These are phyloP conservation scores for Escovopsis sp. DNA, from an alignment of 2,329 filamentous ascomycete genomes.

Conservation along the genomic window DNA sequence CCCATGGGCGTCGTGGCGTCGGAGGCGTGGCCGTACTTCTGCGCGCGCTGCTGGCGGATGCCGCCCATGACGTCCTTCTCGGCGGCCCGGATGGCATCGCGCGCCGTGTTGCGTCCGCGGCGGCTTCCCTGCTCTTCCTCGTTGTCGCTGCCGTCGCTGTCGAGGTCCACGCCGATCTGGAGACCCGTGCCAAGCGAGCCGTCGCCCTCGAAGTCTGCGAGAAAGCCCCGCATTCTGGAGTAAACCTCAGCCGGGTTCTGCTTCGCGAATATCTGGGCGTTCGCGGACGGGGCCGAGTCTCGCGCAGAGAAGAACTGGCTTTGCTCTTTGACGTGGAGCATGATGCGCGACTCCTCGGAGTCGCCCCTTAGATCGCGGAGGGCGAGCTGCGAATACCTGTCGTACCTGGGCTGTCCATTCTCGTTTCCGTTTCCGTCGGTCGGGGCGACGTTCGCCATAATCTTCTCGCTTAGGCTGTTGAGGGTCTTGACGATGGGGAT, in stretches of 20 bases:
- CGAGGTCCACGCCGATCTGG: conserved; percentile 48
- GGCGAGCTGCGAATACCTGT: conserved; percentile 59
- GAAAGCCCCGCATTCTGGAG: conserved; percentile 43
- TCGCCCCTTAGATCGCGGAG: conserved; percentile 69
- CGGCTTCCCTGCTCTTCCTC: conserved; percentile 43
- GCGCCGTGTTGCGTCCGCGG: conserved; percentile 52
- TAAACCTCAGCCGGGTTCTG: conserved; percentile 58
- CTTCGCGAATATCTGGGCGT: conserved; percentile 42
- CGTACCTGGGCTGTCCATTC: conserved; percentile 44
- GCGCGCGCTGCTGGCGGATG: conserved; percentile 43
- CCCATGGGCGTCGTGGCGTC: conserved; percentile 39
- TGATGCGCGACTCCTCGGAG: conserved; percentile 58
- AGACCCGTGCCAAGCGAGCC: conserved; percentile 40
- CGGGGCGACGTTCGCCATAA: conserved; percentile 75
- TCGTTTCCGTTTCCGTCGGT: conserved; percentile 54
- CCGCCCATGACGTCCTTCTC: conserved; percentile 52
- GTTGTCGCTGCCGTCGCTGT: conserved; percentile 54
- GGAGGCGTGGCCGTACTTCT: conserved; percentile 36
- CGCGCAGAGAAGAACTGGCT: conserved; percentile 61
- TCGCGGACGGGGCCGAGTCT: conserved; percentile 29
- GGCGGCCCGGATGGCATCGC: conserved; percentile 46
- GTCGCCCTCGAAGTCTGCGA: conserved; percentile 36
- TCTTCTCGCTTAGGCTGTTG: conserved; percentile 83
- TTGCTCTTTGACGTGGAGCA: conserved; percentile 79
- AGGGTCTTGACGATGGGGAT: conserved; percentile 79